Evolutionary conservation across 805 yeast species (phyloP).

Genomic region (Starmerella floricola): DNA sequence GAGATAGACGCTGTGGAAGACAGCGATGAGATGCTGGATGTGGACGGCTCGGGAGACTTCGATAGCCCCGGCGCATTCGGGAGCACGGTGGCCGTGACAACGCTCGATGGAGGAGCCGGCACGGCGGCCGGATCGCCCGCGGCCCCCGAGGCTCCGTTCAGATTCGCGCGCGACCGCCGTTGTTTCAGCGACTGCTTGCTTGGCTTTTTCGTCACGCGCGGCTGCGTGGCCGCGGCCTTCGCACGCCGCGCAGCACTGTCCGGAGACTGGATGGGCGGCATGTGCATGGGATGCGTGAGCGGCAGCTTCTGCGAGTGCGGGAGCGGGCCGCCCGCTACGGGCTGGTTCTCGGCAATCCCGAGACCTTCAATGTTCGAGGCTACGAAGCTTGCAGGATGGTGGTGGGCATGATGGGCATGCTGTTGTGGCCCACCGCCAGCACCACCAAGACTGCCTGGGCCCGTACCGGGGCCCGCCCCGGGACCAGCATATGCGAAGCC

Average conservation of each 20-base stretch:
- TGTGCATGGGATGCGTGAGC: not conserved
- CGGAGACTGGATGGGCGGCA: constrained; percentile 12
- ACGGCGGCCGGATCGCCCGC: not conserved
- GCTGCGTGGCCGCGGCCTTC: constrained; percentile 2
- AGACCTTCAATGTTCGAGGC: constrained; percentile 15
- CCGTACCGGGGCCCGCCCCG: no score
- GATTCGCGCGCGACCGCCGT: constrained; percentile 11
- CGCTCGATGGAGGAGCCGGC: not conserved
- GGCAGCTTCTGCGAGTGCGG: not conserved
- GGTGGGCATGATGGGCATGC: not conserved
- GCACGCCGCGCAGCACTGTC: constrained; percentile 4
- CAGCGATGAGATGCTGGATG: not conserved
- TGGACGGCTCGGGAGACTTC: not conserved
- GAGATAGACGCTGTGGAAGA: not conserved
- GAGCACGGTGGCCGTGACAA: not conserved
- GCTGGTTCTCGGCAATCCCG: constrained; percentile 15
- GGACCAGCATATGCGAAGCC: not conserved
- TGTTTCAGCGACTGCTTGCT: constrained; percentile 14
- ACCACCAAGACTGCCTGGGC: no score
- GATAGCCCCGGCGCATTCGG: not conserved
- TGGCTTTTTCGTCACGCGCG: constrained; percentile 18
- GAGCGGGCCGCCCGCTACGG: not conserved
- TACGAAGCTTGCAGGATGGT: not conserved
- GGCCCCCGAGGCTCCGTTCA: not conserved
- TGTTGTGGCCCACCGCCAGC: no score